Evolutionary conservation across 495 filamentous ascomycete genomes (phyloP).

Genomic region (Neurospora sp.): DNA sequence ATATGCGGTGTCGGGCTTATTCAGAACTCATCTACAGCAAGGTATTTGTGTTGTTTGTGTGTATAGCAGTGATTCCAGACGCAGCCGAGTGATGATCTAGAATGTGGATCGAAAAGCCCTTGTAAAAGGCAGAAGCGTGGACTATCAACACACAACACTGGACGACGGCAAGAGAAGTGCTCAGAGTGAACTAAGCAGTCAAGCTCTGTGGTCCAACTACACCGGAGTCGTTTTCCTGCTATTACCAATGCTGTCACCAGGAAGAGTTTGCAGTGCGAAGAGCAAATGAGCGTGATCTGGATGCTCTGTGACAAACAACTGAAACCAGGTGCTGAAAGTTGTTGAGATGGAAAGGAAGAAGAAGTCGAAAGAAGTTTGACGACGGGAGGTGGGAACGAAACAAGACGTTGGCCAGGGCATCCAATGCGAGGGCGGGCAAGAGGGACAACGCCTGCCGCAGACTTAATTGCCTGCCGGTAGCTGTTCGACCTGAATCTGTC

Average conservation of each 20-base stretch:
- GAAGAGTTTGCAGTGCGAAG: background rate
- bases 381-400: background rate
- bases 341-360: background rate
- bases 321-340: background rate
- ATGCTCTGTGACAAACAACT: background rate
- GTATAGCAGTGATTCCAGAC: background rate
- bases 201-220: background rate
- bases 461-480: background rate
- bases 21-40: background rate
- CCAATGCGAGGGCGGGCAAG: background rate
- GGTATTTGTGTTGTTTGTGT: background rate
- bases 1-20: background rate
- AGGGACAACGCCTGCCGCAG: background rate
- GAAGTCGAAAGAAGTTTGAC: background rate
- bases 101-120: background rate
- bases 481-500: background rate
- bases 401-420: background rate
- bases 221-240: background rate
- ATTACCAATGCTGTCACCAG: background rate
- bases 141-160: background rate
- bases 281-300: background rate
- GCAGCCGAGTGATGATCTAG: background rate
- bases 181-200: background rate
- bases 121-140: background rate
- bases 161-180: background rate